Conservation (phyloP, 495 filamentous ascomycete genomes). For the Xylaria sp. region DNA sequence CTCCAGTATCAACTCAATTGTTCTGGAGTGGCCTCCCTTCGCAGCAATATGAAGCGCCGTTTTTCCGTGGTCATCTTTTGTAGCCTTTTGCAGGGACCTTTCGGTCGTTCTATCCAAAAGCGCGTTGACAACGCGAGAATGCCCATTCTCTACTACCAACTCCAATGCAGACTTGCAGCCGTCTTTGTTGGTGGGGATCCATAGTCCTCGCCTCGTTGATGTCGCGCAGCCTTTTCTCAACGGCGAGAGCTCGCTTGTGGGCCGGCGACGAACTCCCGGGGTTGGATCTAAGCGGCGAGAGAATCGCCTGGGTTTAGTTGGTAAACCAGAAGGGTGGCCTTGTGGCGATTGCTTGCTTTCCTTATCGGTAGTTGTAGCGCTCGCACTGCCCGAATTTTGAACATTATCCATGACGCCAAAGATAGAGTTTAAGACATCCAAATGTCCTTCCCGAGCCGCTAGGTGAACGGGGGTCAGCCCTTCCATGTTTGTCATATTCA, state of each 20-base stretch:
- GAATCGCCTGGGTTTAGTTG: background rate
- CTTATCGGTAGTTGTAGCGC: background rate
- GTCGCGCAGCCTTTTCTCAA: background rate
- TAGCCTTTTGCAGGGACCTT: background rate
- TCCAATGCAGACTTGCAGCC: background rate
- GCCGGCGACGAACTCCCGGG: background rate
- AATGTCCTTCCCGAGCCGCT: slow-evolving; percentile 2
- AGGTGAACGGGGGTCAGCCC: background rate
- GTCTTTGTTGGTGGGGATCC: background rate
- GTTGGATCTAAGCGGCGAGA: background rate
- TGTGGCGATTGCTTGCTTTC: background rate
- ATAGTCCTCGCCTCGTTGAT: slow-evolving; percentile 1
- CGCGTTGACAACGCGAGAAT: background rate
- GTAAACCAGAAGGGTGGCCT: background rate
- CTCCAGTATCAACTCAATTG: background rate
- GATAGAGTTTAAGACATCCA: background rate
- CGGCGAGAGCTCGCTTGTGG: background rate
- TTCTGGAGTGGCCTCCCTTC: background rate
- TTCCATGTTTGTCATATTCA: background rate
- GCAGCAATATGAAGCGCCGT: background rate
- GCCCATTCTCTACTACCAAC: background rate
- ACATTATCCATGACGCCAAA: background rate
- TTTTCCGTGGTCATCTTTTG: background rate
- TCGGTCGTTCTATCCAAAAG: background rate
- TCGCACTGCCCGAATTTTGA: background rate